phyloP scores from a whole-genome alignment of 1,284 basidiomycete genomes.

The Phaffia rhodozyma region DNA sequence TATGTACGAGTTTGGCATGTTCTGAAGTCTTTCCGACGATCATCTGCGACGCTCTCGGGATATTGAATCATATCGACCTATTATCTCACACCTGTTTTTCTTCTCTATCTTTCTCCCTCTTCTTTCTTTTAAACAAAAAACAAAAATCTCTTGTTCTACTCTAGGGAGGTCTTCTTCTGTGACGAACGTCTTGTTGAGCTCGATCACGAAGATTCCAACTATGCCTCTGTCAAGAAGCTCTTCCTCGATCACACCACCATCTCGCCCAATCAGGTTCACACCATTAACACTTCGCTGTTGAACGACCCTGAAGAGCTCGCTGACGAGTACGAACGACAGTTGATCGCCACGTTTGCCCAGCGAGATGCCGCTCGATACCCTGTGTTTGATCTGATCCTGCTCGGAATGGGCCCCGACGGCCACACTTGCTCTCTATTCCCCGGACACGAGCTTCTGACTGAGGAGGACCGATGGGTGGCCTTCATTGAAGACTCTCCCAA shows the following conservation, averaged over 20 bases:
- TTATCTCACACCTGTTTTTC: neutral
- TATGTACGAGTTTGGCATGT: no score
- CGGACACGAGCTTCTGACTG: conserved; percentile 67
- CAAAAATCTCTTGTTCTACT: neutral
- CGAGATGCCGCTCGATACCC: conserved; percentile 86
- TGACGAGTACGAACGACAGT: conserved; percentile 85
- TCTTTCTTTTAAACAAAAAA: neutral
- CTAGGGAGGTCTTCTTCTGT: conserved; percentile 93
- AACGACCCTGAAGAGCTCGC: conserved; percentile 67
- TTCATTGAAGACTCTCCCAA: conserved; percentile 88
- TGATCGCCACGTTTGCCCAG: conserved; percentile 79
- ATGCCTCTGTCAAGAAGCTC: conserved; percentile 57
- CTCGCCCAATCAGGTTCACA: conserved; percentile 58
- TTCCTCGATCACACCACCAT: conserved; percentile 80
- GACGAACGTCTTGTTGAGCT: conserved; percentile 94
- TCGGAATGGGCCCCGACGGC: conserved; percentile 88
- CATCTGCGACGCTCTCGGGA: no score
- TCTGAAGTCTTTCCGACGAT: no score
- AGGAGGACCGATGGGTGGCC: conserved; percentile 87
- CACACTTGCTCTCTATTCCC: conserved; percentile 97
- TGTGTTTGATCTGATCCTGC: conserved; percentile 83
- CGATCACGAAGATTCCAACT: conserved; percentile 85
- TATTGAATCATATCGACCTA: no score
- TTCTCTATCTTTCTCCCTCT: neutral
- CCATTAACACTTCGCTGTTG: conserved; percentile 59